These are phyloP conservation scores for Rhypophila decipiens DNA, from an alignment of 495 filamentous ascomycete genomes.

Conservation along the genomic window DNA sequence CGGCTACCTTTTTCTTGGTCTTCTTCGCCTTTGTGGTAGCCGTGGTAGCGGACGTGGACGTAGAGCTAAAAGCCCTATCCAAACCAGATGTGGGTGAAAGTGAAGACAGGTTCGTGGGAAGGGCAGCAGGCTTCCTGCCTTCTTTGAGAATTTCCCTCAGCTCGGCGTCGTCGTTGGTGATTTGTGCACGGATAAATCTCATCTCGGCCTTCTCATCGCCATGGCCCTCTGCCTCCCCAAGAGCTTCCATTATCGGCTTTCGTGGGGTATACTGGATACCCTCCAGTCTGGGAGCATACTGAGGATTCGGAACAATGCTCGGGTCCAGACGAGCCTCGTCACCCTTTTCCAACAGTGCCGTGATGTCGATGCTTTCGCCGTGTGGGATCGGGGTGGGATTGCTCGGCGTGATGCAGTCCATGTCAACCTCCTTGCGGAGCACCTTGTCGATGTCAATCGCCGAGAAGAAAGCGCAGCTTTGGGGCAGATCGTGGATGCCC, in stretches of 20 bases:
- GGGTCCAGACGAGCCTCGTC: conserved; percentile 58
- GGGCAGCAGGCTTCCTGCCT: conserved; percentile 18
- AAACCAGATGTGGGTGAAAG: too few species aligned
- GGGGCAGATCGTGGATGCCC: conserved; percentile 90
- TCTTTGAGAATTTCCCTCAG: conserved; percentile 66
- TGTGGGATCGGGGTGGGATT: conserved; percentile 72
- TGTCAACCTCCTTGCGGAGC: conserved; percentile 92
- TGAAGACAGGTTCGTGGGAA: neutral
- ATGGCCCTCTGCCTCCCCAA: conserved; percentile 35
- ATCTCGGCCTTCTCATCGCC: conserved; percentile 38
- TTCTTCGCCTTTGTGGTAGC: too few species aligned
- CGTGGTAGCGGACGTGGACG: too few species aligned
- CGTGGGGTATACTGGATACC: conserved; percentile 62
- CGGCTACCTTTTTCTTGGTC: too few species aligned
- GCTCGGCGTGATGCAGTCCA: conserved; percentile 92
- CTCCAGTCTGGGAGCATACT: conserved; percentile 45
- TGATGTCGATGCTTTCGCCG: conserved; percentile 80
- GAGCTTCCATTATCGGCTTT: conserved; percentile 68
- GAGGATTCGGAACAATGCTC: conserved; percentile 40
- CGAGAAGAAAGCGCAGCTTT: conserved; percentile 90
- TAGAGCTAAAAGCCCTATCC: too few species aligned
- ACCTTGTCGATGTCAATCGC: conserved; percentile 92
- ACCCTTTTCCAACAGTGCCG: conserved; percentile 60
- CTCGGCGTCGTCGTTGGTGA: conserved; percentile 67
- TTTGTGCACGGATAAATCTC: conserved; percentile 76